Evolutionary conservation across 768 basidiomycete species (phyloP), one percentile per base, ranked within the genome.

Genomic region (Rhizopogon vinicolor): DNA sequence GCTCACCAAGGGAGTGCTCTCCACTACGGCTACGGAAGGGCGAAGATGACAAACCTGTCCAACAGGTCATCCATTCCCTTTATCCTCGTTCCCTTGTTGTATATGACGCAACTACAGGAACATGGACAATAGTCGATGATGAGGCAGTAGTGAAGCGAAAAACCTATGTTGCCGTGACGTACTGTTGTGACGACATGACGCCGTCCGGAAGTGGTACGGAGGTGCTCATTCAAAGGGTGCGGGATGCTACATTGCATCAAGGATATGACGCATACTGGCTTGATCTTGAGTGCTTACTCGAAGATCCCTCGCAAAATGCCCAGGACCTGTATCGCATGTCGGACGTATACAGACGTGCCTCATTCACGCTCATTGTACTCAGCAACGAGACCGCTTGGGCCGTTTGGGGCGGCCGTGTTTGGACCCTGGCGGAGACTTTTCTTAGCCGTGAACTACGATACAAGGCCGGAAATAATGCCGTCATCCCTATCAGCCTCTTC

Each of bases 311-410:
- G 0, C 40, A 45, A 31, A 58, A 68, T 18, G 19, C 49, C 45
- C 28, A 57, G 18, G 66, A 68, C 48, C 9, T 68, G 10, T 65
- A 60, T 57, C 55, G 61, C 31, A 66, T 65, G 63, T 55, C 64
- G 4, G 64, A 65, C 12, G 52, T 65, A 7, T 65, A 65, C 19
- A 58, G 54, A 12, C 22, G 51, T 1, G 64, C 64, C 18, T 52
- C 59, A 44, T 68, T 65, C 52, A 65, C 66, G 3, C 58, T 65
- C 7, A 63, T 68, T 41, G 41, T 66, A 43, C 53, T 68, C 33
- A 45, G 49, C n/a, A 35, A 61, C 5, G 40, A 57, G 7, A 18
- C 14, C 1, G 52, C 55, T 31, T 68, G 64, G 64, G 10, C 33
- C 7, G 12, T 12, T 9, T 65, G 64, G 9, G 66, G 64, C 7